Evolutionary conservation across 2,329 filamentous ascomycete genomes (phyloP).

Genomic region (Aspergillus melleus): DNA sequence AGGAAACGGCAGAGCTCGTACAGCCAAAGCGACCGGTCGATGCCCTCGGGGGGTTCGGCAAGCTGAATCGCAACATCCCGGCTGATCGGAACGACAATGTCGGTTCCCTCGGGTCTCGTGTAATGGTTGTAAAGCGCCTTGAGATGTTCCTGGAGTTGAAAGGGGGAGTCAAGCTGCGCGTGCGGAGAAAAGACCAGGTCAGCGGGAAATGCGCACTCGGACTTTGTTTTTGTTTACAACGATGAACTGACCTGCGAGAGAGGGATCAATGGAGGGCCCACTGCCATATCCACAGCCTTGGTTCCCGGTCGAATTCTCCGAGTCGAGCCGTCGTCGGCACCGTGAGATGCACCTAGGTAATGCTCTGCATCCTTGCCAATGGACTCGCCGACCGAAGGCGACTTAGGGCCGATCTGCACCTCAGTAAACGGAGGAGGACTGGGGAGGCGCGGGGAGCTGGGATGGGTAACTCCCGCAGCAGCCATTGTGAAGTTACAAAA

Average conservation of each 20-base stretch:
- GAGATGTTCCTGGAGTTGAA: constrained; percentile 95
- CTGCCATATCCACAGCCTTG: constrained; percentile 87
- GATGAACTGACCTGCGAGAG: constrained; percentile 68
- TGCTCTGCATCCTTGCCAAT: constrained; percentile 59
- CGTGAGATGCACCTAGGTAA: constrained; percentile 54
- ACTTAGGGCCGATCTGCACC: constrained; percentile 82
- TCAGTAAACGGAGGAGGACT: constrained; percentile 94
- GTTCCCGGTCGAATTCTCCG: constrained; percentile 90
- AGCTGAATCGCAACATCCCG: constrained; percentile 74
- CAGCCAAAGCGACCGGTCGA: constrained; percentile 88
- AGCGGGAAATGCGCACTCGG: background rate
- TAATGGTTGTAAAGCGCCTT: constrained; percentile 85
- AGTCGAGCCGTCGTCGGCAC: constrained; percentile 70
- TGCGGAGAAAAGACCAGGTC: background rate
- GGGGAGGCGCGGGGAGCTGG: constrained; percentile 86
- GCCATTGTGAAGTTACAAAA: constrained; percentile 36
- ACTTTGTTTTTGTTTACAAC: constrained; percentile 1
- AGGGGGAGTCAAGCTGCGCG: constrained; percentile 85
- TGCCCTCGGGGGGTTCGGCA: constrained; percentile 74
- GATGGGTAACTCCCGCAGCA: constrained; percentile 50
- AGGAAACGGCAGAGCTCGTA: constrained; percentile 98
- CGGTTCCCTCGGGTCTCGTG: constrained; percentile 61
- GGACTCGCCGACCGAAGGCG: constrained; percentile 65
- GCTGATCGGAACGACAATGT: constrained; percentile 69
- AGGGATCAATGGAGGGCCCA: constrained; percentile 84